These are phyloP conservation scores for Penicillium odoratum DNA, from an alignment of 495 filamentous ascomycete genomes.

Conservation along the genomic window DNA sequence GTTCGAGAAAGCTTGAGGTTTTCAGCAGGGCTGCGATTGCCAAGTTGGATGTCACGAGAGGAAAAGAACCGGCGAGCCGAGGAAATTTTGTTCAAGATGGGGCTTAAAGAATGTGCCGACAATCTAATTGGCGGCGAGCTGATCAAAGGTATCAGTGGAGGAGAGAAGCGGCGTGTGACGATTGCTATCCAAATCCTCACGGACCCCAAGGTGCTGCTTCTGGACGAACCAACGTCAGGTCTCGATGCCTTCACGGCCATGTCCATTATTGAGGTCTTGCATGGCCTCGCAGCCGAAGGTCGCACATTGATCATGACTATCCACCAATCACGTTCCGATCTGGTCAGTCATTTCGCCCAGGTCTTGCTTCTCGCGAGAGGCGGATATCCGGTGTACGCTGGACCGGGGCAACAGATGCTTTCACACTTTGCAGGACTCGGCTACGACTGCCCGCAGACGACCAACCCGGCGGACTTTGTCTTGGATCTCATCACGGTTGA, in stretches of 20 bases:
- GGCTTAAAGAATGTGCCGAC: slow-evolving; percentile 74
- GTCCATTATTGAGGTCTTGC: slow-evolving; percentile 71
- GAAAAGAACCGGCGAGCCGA: slow-evolving; percentile 68
- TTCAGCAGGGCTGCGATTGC: slow-evolving; percentile 66
- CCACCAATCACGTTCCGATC: slow-evolving; percentile 71
- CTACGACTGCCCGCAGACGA: slow-evolving; percentile 61
- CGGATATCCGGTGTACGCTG: slow-evolving; percentile 65
- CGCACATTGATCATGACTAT: slow-evolving; percentile 72
- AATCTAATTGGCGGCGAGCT: slow-evolving; percentile 69
- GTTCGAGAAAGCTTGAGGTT: slow-evolving; percentile 71
- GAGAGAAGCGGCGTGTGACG: slow-evolving; percentile 71
- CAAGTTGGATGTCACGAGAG: slow-evolving; percentile 61
- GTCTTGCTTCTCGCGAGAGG: slow-evolving; percentile 69
- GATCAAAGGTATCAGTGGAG: slow-evolving; percentile 74
- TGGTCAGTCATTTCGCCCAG: slow-evolving; percentile 69
- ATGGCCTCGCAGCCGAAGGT: slow-evolving; percentile 68
- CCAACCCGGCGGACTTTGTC: slow-evolving; percentile 75
- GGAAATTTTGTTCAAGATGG: slow-evolving; percentile 70
- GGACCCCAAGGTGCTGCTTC: slow-evolving; percentile 65
- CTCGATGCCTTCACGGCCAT: slow-evolving; percentile 74
- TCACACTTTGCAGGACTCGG: slow-evolving; percentile 60
- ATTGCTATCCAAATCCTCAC: slow-evolving; percentile 77
- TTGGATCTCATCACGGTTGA: slow-evolving; percentile 74
- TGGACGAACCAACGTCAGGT: slow-evolving; percentile 76
- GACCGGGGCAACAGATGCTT: slow-evolving; percentile 63